Base-by-base conservation (phyloP, 345 rosid species). In the Brassica cretica region DNA sequence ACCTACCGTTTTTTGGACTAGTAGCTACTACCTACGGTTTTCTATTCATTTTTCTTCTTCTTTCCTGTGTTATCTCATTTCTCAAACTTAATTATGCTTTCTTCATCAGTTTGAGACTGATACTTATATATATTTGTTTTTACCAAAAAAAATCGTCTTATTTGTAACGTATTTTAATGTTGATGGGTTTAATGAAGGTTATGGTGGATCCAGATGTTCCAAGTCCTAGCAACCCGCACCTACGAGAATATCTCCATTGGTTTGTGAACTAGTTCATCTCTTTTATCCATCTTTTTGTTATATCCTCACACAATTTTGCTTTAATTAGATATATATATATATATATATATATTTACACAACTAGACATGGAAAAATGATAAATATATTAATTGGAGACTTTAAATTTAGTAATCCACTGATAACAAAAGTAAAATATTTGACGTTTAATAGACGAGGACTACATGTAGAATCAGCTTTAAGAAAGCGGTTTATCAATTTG, bases 141-240 rank as follows among this genome's bases (percentile, higher is more conserved):
- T 4, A n/a, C 56, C 8, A 49, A n/a, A 49, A 46, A 12, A n/a
- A 49, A 5, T 35, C 1, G 2, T 18, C 21, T 12, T 69, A 8
- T 24, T 51, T 35, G 16, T 74, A 75, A 66, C 12, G 16, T 11
- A 37, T 61, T 67, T 68, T 30, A 21, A 21, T 68, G 68, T 27
- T 39, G 10, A 53, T 76, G 66, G 18, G 16, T 33, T 70, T 70
- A 12, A 68, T 81, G 30, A 68, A 81, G 84, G 84, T 81, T 8
- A 81, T 81, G 84, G 84, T 81, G 78, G 84, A 81, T 81, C 84
- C 84, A 27, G 84, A 81, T 81, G 84, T 69, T 60, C 84, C 84
- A 0, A 81, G 84, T 68, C 84, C 84, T 67, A 76, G 84, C 77
- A 77, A 76, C 55, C 84, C 84, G 18, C 65, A 76, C 63, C 81